Evolutionary conservation across 176 grass and related monocot genomes (phyloP).

Genomic region (Rhynchospora breviuscula): DNA sequence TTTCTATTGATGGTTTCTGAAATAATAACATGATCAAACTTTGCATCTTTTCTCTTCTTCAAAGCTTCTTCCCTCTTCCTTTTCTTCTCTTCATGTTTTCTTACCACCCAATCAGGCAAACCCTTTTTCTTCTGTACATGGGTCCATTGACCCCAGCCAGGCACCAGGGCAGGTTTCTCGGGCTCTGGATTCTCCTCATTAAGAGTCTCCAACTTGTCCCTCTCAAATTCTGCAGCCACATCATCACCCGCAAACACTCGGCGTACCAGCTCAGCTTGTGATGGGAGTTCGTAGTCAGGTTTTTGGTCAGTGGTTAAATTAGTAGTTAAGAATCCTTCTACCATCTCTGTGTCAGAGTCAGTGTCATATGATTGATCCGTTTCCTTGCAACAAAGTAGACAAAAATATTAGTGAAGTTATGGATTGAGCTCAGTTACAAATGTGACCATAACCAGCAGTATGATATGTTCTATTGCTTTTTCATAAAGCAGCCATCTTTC

Average conservation of each 20-base stretch:
- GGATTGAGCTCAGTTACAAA: conserved; percentile 9
- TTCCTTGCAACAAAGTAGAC: conserved; percentile 33
- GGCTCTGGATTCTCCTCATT: conserved; percentile 92
- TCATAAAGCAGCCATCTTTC: background rate
- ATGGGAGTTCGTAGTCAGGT: conserved; percentile 53
- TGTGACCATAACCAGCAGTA: background rate
- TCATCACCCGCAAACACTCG: conserved; percentile 95
- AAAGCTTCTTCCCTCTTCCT: conserved; percentile 80
- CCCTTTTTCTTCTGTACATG: conserved; percentile 77
- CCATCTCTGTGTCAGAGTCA: conserved; percentile 79
- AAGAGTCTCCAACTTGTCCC: conserved; percentile 63
- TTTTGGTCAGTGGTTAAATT: conserved; percentile 33
- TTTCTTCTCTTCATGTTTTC: conserved; percentile 75
- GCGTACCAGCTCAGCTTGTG: conserved; percentile 69
- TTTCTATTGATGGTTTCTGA: conserved; percentile 88
- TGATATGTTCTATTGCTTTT: background rate
- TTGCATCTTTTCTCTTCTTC: conserved; percentile 89
- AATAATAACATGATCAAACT: conserved; percentile 80
- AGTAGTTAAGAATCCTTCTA: conserved; percentile 65
- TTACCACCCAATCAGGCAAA: conserved; percentile 87
- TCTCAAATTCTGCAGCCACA: conserved; percentile 83
- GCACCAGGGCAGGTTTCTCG: conserved; percentile 80
- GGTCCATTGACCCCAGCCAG: conserved; percentile 96
- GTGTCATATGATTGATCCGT: conserved; percentile 39
- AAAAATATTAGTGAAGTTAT: conserved; percentile 4